A percentile compares a stretch with the other conserved stretches of the same genome.
phyloP scores from a whole-genome alignment of 495 filamentous ascomycete genomes.

The Neurospora sp. region DNA sequence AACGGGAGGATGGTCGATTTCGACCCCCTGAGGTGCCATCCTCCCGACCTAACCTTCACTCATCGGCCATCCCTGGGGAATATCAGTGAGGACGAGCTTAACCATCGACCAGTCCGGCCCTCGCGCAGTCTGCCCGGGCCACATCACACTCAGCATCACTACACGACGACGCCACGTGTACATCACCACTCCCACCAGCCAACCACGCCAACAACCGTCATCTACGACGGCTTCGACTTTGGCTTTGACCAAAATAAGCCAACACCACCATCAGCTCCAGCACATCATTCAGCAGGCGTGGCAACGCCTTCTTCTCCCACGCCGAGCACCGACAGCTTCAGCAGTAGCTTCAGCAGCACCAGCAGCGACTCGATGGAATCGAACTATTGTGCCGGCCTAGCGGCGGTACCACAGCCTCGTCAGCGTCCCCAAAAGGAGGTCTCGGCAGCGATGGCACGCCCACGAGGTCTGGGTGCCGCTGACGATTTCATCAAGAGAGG shows the following conservation, averaged over 20 bases:
- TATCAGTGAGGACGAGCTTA: slow-evolving; percentile 1
- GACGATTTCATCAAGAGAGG: slow-evolving; percentile 35
- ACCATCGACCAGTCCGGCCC: slow-evolving; percentile 15
- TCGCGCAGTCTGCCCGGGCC: slow-evolving; percentile 5
- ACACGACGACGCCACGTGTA: slow-evolving; percentile 2
- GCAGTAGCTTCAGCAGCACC: slow-evolving; percentile 2
- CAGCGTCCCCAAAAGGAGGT: slow-evolving; percentile 4
- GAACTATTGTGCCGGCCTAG: neutral
- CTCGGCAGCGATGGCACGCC: slow-evolving; percentile 1
- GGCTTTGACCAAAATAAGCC: slow-evolving; percentile 14
- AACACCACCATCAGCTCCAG: neutral
- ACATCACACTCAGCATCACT: neutral
- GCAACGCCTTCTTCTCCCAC: slow-evolving; percentile 2
- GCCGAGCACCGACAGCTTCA: slow-evolving; percentile 7
- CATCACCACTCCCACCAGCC: neutral
- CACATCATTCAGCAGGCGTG: neutral
- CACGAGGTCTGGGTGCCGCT: slow-evolving; percentile 15
- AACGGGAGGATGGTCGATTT: slow-evolving; percentile 21
- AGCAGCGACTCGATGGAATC: neutral
- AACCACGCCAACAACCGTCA: slow-evolving; percentile 11
- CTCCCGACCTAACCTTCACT: slow-evolving; percentile 7
- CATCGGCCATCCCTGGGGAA: neutral
- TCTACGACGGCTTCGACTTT: slow-evolving; percentile 30
- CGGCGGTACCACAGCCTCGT: neutral
- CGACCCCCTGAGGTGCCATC: slow-evolving; percentile 26